phyloP scores from a whole-genome alignment of 768 basidiomycete species.

The Psilocybe tampanensis region DNA sequence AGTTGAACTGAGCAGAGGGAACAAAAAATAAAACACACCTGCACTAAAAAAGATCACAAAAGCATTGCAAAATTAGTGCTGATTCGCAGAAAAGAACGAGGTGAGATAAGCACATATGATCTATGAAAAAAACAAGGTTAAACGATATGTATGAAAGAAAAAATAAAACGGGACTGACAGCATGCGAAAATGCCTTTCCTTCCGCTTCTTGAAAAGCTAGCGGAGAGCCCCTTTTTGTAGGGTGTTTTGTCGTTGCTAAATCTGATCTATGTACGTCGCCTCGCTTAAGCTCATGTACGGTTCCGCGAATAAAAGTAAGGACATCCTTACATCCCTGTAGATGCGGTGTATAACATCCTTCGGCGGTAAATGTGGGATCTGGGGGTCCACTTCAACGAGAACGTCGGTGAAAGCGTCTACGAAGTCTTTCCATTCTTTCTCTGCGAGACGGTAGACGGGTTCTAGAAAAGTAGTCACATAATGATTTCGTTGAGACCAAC shows the following conservation, averaged over 20 bases:
- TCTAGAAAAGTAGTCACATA: constrained; percentile 51
- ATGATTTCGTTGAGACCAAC: not conserved
- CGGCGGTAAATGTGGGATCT: constrained; percentile 86
- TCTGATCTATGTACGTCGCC: constrained; percentile 56
- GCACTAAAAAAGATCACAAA: constrained; percentile 25
- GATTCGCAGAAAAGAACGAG: not conserved
- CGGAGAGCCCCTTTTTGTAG: constrained; percentile 83
- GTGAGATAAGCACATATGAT: not conserved
- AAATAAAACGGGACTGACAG: constrained; percentile 52
- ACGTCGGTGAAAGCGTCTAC: constrained; percentile 69
- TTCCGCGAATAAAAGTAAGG: not conserved
- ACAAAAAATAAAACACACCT: constrained; percentile 24
- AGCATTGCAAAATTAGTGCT: not conserved
- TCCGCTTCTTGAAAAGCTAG: constrained; percentile 87
- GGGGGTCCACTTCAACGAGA: constrained; percentile 72
- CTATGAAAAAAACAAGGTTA: not conserved
- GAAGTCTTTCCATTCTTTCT: constrained; percentile 89
- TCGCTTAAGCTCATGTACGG: not conserved
- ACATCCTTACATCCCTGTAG: constrained; percentile 75
- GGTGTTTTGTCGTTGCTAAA: constrained; percentile 97
- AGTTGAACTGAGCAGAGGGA: not conserved
- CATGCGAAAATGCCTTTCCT: constrained; percentile 88
- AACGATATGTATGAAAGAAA: not conserved
- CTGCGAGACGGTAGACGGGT: constrained; percentile 77
- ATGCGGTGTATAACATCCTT: constrained; percentile 93